Conservation (phyloP, 768 basidiomycete species). For the Austroboletus festivus region DNA sequence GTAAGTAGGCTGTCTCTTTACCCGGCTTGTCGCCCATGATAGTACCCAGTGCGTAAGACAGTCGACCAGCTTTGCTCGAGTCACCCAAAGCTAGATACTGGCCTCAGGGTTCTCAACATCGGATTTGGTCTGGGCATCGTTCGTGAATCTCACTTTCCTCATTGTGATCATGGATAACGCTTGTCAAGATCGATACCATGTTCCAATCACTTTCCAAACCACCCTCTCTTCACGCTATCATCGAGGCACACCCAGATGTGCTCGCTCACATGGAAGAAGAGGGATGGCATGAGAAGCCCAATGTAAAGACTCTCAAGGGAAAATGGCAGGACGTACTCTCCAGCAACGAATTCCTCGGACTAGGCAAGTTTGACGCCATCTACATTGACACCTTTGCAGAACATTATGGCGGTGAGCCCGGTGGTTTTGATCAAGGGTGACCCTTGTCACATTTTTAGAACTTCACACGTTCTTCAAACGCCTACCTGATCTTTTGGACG, state of each 20-base stretch:
- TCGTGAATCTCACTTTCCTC: constrained; percentile 21
- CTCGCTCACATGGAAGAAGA: constrained; percentile 70
- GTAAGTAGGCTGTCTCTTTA: constrained; percentile 34
- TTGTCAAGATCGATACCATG: constrained; percentile 69
- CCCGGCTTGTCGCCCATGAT: constrained; percentile 17
- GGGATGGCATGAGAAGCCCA: constrained; percentile 76
- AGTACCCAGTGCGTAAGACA: constrained; percentile 66
- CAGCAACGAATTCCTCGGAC: constrained; percentile 49
- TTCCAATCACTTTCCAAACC: constrained; percentile 63
- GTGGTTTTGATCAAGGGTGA: neutral
- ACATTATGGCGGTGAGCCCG: constrained; percentile 59
- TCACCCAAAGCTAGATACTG: constrained; percentile 43
- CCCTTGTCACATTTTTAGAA: constrained; percentile 34
- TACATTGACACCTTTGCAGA: constrained; percentile 96
- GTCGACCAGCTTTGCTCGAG: constrained; percentile 58
- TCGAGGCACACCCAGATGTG: constrained; percentile 93
- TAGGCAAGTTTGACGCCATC: constrained; percentile 82
- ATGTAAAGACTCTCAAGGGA: constrained; percentile 80
- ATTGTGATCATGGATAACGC: constrained; percentile 5
- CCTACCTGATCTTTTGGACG: constrained; percentile 72
- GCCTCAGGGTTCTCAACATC: constrained; percentile 77
- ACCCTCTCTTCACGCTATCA: constrained; percentile 79
- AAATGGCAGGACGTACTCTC: constrained; percentile 91
- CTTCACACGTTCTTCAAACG: constrained; percentile 79
- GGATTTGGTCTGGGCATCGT: constrained; percentile 96